Percentiles rank a stretch among this genome's conserved stretches.
Evolutionary conservation across 73 alveolate species (phyloP).

Genomic region (Paramecium octaurelia): DNA sequence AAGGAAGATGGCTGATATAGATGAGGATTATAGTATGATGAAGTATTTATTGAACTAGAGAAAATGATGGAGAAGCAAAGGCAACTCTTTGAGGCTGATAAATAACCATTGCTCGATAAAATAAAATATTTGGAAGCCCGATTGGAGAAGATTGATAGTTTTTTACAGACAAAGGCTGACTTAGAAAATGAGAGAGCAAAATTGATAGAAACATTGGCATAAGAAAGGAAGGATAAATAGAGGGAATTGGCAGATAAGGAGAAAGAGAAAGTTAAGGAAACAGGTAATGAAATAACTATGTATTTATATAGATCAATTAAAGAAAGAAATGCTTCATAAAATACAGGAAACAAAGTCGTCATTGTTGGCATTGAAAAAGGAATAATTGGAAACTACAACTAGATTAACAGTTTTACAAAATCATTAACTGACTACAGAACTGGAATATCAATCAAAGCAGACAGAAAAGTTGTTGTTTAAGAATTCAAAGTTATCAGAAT

Average conservation of each 20-base stretch:
- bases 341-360: conserved; percentile 82
- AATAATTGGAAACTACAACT: conserved; percentile 85
- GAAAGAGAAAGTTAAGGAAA: conserved; percentile 81
- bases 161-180: conserved; percentile 48
- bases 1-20: conserved; percentile 52
- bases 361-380: conserved; percentile 79
- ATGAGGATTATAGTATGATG: conserved; percentile 32
- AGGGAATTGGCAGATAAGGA: conserved; percentile 85
- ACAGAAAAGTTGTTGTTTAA: conserved; percentile 90
- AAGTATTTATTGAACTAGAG: background rate
- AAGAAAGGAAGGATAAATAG: conserved; percentile 74
- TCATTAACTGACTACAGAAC: conserved; percentile 94
- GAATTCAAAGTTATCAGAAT: conserved; percentile 85
- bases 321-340: conserved; percentile 85
- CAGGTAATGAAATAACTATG: conserved; percentile 44
- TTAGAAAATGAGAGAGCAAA: conserved; percentile 45
- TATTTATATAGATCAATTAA: conserved; percentile 61
- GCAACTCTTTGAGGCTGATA: conserved; percentile 49
- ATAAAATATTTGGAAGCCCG: conserved; percentile 52
- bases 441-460: conserved; percentile 93
- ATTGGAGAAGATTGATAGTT: conserved; percentile 60
- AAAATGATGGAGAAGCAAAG: conserved; percentile 12
- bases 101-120: conserved; percentile 33
- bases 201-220: conserved; percentile 61
- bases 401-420: conserved; percentile 94